Base-by-base conservation (phyloP, 1,284 basidiomycete genomes). In the Melampsora larici-populina region DNA sequence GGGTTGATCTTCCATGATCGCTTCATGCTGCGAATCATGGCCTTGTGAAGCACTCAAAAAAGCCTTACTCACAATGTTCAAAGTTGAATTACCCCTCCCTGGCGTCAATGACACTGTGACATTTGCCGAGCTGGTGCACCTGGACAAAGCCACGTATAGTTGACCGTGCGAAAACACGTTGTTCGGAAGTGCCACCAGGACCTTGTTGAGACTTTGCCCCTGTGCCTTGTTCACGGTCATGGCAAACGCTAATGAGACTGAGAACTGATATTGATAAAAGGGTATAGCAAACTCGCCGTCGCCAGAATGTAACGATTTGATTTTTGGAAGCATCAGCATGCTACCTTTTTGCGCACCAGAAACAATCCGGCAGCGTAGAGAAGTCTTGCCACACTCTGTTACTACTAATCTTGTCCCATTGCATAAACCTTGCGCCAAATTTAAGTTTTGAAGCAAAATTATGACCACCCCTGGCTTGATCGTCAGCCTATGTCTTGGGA, bases 151-250 rank as follows among this genome's bases (percentile, higher is more conserved):
- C 4, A 70, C 68, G 8, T 70, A 70, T 1, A 70, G 48, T 55
- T 70, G 68, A 1, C 68, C 68, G 29, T 70, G 68, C 8, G 29
- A 33, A 29, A 70, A 70, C 5, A 55, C 68, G 3, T 48, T 48
- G 21, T 49, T 33, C 4, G 68, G 43, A 0, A 70, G 8, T n/a
- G 49, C 49, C 15, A 58, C 24, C 1, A 33, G 29, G 0, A 70
- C 68, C 17, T 21, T 55, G 26, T 55, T 29, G 8, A 70, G 26
- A 3, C 48, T 48, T 55, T 70, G 68, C 0, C 68, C 68, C n/a
- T 70, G 68, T 9, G 68, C n/a, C 21, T 70, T 70, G 9, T 70
- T 69, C 0, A 69, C 51, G 26, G 67, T 69, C 46, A 69, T 49
- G 0, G 67, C 67, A 69, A 69, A 69, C 15, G 68, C 68, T 17